phyloP scores from a whole-genome alignment of 495 filamentous ascomycete genomes.

The Penicillium coffeae region DNA sequence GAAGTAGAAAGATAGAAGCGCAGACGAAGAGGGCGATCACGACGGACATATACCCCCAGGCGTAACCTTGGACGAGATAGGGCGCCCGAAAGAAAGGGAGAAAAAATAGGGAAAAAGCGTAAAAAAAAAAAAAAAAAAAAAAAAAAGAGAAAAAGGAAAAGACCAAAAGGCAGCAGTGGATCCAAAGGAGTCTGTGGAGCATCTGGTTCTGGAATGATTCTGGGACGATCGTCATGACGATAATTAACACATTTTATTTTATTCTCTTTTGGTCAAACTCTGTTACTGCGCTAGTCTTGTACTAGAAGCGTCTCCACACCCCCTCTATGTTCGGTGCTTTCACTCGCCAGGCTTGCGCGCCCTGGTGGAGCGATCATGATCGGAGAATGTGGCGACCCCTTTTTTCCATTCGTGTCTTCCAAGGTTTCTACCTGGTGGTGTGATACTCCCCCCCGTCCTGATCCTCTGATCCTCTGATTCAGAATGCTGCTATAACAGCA shows the following conservation, averaged over 20 bases:
- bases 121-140: conserved; percentile 1
- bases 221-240: conserved; percentile 12
- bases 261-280: conserved; percentile 1
- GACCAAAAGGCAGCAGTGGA: not conserved
- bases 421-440: no score
- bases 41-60: not conserved
- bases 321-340: no score
- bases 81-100: not conserved
- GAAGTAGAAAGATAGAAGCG: not conserved
- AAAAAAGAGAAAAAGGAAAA: not conserved
- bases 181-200: not conserved
- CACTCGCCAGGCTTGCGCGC: not conserved
- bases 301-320: no score
- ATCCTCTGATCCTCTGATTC: no score
- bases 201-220: conserved; percentile 21
- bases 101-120: conserved; percentile 1
- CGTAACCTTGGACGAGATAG: not conserved
- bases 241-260: not conserved
- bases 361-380: not conserved
- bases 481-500: no score
- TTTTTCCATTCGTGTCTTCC: not conserved
- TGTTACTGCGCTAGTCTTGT: conserved; percentile 1
- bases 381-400: conserved; percentile 1
- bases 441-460: no score
- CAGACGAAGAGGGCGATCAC: not conserved